Conservation (phyloP, 331 rosid species). For the Malus hybrid region DNA sequence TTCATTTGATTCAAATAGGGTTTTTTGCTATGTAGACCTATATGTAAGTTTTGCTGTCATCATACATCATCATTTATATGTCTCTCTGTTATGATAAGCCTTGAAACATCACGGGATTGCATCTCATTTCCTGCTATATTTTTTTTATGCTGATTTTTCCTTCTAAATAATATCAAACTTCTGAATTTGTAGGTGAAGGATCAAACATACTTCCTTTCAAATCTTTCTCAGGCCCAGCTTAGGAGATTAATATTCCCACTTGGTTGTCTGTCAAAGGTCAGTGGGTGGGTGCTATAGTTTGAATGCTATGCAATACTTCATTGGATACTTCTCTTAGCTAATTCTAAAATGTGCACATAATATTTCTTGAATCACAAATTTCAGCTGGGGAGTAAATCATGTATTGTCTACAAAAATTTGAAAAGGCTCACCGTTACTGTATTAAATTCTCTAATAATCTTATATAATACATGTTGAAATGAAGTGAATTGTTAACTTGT, state of each 20-base stretch:
- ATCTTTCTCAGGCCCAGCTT: conserved; percentile 85
- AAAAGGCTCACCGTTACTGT: neutral
- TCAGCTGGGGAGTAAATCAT: neutral
- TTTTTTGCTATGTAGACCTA: neutral
- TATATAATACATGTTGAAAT: neutral
- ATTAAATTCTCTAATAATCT: neutral
- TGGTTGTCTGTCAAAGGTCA: conserved; percentile 82
- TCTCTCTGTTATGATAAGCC: neutral
- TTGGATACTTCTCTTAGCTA: neutral
- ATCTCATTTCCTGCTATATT: neutral
- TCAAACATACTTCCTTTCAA: conserved; percentile 90
- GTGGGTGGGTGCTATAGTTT: conserved; percentile 15
- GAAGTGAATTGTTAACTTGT: neutral
- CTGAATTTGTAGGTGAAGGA: conserved; percentile 68
- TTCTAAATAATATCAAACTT: conserved; percentile 7
- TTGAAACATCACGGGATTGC: neutral
- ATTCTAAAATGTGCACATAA: neutral
- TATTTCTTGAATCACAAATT: neutral
- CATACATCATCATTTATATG: neutral
- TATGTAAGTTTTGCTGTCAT: neutral
- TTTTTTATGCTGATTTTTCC: conserved; percentile 1
- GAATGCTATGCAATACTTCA: neutral
- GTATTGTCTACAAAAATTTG: neutral
- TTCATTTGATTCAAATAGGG: neutral
- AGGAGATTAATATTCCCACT: conserved; percentile 72